Base-by-base conservation (phyloP, 2,329 filamentous ascomycete species). In the Coleophoma crateriformis region DNA sequence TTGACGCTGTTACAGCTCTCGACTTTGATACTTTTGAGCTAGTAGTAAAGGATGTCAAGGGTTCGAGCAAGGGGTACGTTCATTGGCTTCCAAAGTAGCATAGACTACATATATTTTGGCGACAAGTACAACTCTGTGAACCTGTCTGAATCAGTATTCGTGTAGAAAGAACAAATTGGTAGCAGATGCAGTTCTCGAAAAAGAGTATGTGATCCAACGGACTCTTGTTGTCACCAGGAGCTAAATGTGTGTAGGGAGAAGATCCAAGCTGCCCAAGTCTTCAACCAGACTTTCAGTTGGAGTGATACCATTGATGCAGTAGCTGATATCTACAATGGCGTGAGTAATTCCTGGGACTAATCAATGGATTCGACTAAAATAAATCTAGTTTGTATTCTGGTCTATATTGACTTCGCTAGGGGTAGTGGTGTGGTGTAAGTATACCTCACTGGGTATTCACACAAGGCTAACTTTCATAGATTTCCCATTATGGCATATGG, bases 401-500 rank as follows among this genome's bases (percentile, higher is more conserved):
- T 90, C 91, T 10, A 87, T 92, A 64, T 74, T 96, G 57, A 99
- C 94, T 51, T 90, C 90, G 53, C 76, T 99, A 47, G 91, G 90
- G 22, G 76, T 99, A 41, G 77, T 88, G 39, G 87, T 99, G 41
- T 99, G 94, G 94, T 99, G 86, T 90, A 82, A 79, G 86, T 80
- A 20, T n/a, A 35, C 40, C 38, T 43, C 19, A 34, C 27, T 33
- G 32, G 33, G 22, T 33, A 40, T 32, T 35, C 33, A 40, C 40
- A 19, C 20, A 13, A 45, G 27, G 35, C 49, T 58, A 47, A 59
- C 41, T 42, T 40, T 39, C 14, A 34, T 54, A 90, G 87, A 95
- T 69, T 99, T 99, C 67, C 94, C 94, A 13, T 80, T 99, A 11
- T 99, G 94, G 94, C 84, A 96, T 67, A 99, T 99, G 94, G 94